These are phyloP conservation scores for Parastagonospora nodorum DNA, from an alignment of 2,329 filamentous ascomycete genomes.

Conservation along the genomic window DNA sequence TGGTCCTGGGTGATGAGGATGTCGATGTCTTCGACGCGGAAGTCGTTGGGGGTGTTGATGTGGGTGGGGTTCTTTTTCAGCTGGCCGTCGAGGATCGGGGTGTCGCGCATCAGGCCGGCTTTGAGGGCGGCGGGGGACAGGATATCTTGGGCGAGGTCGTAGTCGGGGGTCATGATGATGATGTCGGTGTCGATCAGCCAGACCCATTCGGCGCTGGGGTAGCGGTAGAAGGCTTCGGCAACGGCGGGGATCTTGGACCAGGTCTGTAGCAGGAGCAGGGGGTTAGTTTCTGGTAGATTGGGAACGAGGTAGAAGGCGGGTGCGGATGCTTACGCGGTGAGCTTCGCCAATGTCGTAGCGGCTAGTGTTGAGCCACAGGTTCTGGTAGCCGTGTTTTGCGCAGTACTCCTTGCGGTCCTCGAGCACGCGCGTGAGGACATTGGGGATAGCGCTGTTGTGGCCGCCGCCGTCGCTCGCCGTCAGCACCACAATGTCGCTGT, in stretches of 20 bases:
- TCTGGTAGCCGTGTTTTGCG: conserved; percentile 44
- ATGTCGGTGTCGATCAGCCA: conserved; percentile 51
- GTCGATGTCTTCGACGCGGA: conserved; percentile 43
- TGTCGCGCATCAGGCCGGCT: conserved; percentile 31
- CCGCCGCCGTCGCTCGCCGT: conserved; percentile 49
- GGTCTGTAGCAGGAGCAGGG: conserved; percentile 17
- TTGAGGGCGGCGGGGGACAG: conserved; percentile 41
- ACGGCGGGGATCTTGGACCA: conserved; percentile 51
- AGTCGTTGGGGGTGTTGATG: conserved; percentile 33
- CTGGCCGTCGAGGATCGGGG: conserved; percentile 33
- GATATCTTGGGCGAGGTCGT: conserved; percentile 38
- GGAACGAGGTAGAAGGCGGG: background rate
- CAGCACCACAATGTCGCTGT: conserved; percentile 45
- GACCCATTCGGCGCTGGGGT: conserved; percentile 48
- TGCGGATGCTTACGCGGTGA: conserved; percentile 33
- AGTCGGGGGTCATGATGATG: conserved; percentile 46
- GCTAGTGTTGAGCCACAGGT: conserved; percentile 49
- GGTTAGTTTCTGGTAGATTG: background rate
- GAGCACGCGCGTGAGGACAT: conserved; percentile 41
- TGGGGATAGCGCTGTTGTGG: conserved; percentile 48
- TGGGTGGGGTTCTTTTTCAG: conserved; percentile 33
- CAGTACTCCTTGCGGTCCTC: conserved; percentile 46
- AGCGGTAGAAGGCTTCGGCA: conserved; percentile 46
- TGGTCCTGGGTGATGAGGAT: conserved; percentile 49
- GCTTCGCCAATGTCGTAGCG: conserved; percentile 46